Evolutionary conservation across 306 rosid species (phyloP).

Genomic region (Gleditsia sinensis): DNA sequence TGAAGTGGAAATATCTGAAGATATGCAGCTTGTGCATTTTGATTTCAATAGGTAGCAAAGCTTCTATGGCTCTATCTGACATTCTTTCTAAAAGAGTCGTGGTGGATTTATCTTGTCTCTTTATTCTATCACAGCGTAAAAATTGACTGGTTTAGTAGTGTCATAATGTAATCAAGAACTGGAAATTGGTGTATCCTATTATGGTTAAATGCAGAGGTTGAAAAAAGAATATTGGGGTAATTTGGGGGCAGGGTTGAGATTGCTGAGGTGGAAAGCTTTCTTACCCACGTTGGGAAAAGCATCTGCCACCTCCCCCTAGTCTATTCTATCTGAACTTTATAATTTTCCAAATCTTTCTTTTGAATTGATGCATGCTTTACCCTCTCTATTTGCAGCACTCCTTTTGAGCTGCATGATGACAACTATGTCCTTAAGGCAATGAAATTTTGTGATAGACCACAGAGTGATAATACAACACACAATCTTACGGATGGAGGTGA

Average conservation of each 20-base stretch:
- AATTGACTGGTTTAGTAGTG: slow-evolving; percentile 10
- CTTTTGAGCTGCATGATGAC: slow-evolving; percentile 98
- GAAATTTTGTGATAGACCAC: slow-evolving; percentile 75
- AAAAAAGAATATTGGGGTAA: not conserved
- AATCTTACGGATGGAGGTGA: slow-evolving; percentile 69
- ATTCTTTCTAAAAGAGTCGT: not conserved
- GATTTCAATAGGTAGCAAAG: slow-evolving; percentile 86
- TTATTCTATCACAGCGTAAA: not conserved
- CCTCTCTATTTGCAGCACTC: slow-evolving; percentile 66
- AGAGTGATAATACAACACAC: slow-evolving; percentile 47
- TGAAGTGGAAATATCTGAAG: slow-evolving; percentile 99
- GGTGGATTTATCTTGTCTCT: not conserved
- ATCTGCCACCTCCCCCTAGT: not conserved
- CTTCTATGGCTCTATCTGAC: slow-evolving; percentile 3
- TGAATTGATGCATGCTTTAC: slow-evolving; percentile 19
- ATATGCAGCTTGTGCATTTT: slow-evolving; percentile 98
- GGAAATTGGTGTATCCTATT: slow-evolving; percentile 24
- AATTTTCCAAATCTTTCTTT: not conserved
- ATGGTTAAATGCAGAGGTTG: slow-evolving; percentile 1
- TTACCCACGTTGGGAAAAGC: slow-evolving; percentile 14
- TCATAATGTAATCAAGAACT: not conserved
- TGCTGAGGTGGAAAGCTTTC: slow-evolving; percentile 21
- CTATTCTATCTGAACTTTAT: not conserved
- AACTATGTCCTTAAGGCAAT: slow-evolving; percentile 88
- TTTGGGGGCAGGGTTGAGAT: not conserved